Conservation (phyloP, 2,329 filamentous ascomycete genomes). For the Ophiostoma montium region DNA sequence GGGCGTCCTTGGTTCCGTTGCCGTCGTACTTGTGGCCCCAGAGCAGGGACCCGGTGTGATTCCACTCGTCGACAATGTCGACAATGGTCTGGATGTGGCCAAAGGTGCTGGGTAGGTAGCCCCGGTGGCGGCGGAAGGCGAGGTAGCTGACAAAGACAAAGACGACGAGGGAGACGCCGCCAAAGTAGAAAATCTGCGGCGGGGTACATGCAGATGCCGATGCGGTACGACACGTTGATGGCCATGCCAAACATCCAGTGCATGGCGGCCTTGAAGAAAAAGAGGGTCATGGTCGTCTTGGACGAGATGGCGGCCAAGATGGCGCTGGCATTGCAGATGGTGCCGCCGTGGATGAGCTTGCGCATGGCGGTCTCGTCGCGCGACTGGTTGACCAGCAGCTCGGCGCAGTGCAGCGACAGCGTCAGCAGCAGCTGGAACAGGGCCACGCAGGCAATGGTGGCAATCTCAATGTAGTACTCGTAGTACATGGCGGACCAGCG, state of each 20-base stretch:
- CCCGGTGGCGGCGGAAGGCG: constrained; percentile 2
- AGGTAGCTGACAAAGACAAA: constrained; percentile 1
- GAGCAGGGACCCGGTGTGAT: constrained; percentile 2
- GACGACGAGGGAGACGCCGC: constrained; percentile 13
- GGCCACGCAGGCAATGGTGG: constrained; percentile 17
- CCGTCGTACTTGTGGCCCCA: neutral
- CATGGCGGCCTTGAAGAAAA: constrained; percentile 18
- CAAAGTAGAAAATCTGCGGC: constrained; percentile 20
- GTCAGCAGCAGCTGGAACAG: constrained; percentile 17
- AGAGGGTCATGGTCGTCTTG: constrained; percentile 19
- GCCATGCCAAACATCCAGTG: constrained; percentile 21
- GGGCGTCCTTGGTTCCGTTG: neutral
- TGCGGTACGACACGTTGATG: constrained; percentile 17
- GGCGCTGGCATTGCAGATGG: constrained; percentile 17
- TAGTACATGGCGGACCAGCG: constrained; percentile 5
- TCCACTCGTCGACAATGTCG: constrained; percentile 21
- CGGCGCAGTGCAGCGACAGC: constrained; percentile 16
- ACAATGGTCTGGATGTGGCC: constrained; percentile 21
- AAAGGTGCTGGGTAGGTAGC: constrained; percentile 17
- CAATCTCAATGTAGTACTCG: neutral
- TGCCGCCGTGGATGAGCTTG: constrained; percentile 15
- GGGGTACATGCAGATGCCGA: constrained; percentile 20
- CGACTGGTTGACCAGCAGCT: constrained; percentile 16
- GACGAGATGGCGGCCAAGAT: constrained; percentile 17
- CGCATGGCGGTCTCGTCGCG: constrained; percentile 19